Evolutionary conservation across 2,329 filamentous ascomycete genomes (phyloP), one percentile per base, ranked within the genome.

Genomic region (Lachnellula hyalina): DNA sequence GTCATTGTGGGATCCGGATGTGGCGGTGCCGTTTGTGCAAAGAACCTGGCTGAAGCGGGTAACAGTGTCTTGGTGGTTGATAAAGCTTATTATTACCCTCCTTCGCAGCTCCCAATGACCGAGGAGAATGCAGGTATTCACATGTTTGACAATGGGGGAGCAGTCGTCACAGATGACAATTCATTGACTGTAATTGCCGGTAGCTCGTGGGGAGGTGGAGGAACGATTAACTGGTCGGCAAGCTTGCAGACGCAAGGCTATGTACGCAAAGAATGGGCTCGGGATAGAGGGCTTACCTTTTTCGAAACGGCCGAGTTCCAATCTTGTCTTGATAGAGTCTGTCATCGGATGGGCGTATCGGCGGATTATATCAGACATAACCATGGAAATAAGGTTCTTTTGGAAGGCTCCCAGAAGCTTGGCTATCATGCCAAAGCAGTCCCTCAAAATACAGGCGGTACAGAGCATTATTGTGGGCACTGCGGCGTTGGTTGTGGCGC

Each of bases 1-100:
- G 83, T 96, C 41, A 84, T 96, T 55, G 79, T 96, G 19, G 92
- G 92, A 2, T 94, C 89, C 38, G 92, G 92, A 28, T 95, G 89
- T 63, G 92, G 92, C 59, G 91, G 89, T 41, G 89, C 80, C 9
- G 90, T 96, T 0, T 82, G 80, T 36, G 91, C 92, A 23, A 92
- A 92, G 70, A 86, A 89, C 49, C 74, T 96, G 1, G 83, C 91
- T 9, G 85, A 91, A 70, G 87, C 86, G 1, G 89, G 88, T 4
- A 77, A 88, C 60, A 76, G 77, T 19, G 90, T 96, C 28, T 70
- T 96, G 4, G 89, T 96, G 0, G 85, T 90, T 3, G 90, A 95
- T 62, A 94, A 94, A 68, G 83, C 82, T 1, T 90, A 92, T 68
- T 82, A 94, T 67, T 93, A 87, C 73, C 74, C 84, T 0, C 80